Evolutionary conservation across 345 rosid genomes (phyloP), one percentile per base, ranked within the genome.

Genomic region (Eucalyptus sp.): DNA sequence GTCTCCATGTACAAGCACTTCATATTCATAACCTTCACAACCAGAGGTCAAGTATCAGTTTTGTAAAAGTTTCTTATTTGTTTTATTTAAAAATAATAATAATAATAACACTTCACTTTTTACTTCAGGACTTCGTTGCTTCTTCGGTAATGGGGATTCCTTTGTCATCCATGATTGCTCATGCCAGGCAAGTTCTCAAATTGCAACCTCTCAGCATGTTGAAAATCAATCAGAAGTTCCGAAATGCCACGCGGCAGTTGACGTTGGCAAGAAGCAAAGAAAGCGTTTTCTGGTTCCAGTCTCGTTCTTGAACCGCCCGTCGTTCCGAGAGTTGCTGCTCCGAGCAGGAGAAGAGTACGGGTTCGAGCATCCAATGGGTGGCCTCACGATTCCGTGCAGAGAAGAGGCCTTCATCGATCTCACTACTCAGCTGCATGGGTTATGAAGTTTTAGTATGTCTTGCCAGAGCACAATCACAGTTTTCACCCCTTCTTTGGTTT

Each of bases 341-440:
- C 84, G 49, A 33, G 91, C 91, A 4, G 90, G 90, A 66, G 93
- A 90, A 91, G 92, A 89, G 86, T 91, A 91, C 50, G 93, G 95
- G 2, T 94, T 90, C 54, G 43, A 91, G 86, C 95, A 92, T 68
- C 93, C 94, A 7, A 91, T 84, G 91, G 95, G 94, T 4, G 94
- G 94, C 60, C 91, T 94, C 60, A 93, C 94, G n/a, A 91, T 92
- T 41, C 94, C 95, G 3, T 93, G 92, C 87, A 90, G 56, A 5
- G 93, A 91, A 92, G 90, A 94, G 18, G 79, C 85, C 49, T 93
- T 92, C 91, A 52, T 92, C n/a, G 87, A 91, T 87, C 87, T 91
- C 50, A 87, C 89, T 50, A 91, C 90, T 87, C 87, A 60, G n/a
- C 52, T 91, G 84, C 89, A 83, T 15, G 68, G 50, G 50, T 88